phyloP scores from a whole-genome alignment of 2,329 filamentous ascomycete genomes.

The Aspergillus fumigatus region DNA sequence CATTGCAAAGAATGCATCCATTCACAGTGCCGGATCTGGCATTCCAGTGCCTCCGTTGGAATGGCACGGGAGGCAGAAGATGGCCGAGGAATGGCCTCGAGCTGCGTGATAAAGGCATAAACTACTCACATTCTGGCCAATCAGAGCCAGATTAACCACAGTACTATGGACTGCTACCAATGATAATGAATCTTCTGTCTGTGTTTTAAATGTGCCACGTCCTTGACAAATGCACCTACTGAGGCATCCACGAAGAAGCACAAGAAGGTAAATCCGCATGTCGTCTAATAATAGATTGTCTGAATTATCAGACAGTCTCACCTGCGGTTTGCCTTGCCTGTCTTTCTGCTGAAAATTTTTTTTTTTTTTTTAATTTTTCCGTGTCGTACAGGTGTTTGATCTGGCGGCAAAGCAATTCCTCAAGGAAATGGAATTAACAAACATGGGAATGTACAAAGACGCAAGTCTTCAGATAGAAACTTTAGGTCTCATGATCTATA shows the following conservation, averaged over 20 bases:
- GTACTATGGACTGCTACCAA: neutral
- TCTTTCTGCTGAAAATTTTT: neutral
- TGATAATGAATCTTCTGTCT: neutral
- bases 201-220: neutral
- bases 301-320: too few relatives aligned
- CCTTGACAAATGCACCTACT: too few relatives aligned
- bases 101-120: neutral
- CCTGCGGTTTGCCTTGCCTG: neutral
- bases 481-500: too few relatives aligned
- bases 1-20: neutral
- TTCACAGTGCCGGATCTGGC: neutral
- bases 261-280: neutral
- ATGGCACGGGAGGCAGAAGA: neutral
- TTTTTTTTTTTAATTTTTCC: neutral
- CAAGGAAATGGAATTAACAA: too few relatives aligned
- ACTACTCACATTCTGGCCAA: neutral
- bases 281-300: neutral
- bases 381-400: neutral
- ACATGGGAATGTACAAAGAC: neutral
- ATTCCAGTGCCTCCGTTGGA: neutral
- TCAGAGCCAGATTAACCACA: neutral
- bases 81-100: neutral
- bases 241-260: neutral
- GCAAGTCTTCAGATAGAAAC: too few relatives aligned
- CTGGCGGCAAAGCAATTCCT: neutral